Evolutionary conservation across 345 rosid species (phyloP), one percentile per base, ranked within the genome.

Genomic region (Aquilaria malaccensis): DNA sequence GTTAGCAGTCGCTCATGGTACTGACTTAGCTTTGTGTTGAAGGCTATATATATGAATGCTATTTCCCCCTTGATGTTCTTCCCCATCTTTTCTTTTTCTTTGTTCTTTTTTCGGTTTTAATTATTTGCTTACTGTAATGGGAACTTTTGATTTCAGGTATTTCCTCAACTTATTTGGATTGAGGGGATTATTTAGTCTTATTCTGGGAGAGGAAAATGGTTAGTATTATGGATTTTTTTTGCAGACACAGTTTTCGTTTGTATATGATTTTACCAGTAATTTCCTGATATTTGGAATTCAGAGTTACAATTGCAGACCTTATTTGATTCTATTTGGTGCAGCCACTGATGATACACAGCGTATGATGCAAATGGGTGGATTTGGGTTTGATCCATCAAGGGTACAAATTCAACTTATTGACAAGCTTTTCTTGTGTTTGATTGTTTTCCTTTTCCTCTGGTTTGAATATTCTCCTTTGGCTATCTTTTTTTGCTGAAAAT

Each of bases 281-380:
- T 10, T 48, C 22, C 54, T 37, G 54, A 45, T 13, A 50, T 33
- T 32, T 54, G n/a, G 33, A 51, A 14, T 33, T 64, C 11, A 58
- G 48, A 51, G 50, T 41, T 37, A 2, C 43, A 37, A 9, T 4
- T 37, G 43, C 22, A 37, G 3, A 62, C 50, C 3, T 45, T 30
- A 55, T 30, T 43, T 56, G 37, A 11, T 58, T 72, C 53, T 56
- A 56, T 48, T 29, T 33, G 48, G 54, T 76, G 81, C 87, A 89
- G 98, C 97, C 49, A 81, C 69, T 53, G 97, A 93, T 64, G 97
- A 87, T 60, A 87, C 97, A 0, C 96, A 87, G 65, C 79, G 89
- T 7, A 90, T 94, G 99, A 94, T 94, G 99, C 99, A 94, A 83
- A 94, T 90, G 97, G 76, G 97, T 76, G 99, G 99, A 6, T 86